Conservation (phyloP, 768 basidiomycete genomes). For the Leccinum ochraceum region DNA sequence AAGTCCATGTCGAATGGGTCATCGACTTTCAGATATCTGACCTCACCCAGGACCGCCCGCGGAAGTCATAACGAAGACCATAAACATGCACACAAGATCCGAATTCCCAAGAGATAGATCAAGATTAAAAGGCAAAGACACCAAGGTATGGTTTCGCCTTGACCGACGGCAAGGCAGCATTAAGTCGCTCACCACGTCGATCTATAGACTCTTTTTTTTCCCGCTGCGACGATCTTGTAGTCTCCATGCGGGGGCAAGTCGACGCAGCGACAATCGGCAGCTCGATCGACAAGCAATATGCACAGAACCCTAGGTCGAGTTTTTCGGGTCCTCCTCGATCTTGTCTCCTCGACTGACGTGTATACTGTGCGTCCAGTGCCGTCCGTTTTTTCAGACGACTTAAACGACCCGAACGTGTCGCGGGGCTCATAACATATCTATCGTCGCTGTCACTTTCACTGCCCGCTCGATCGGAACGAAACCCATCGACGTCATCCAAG, state of each 20-base stretch:
- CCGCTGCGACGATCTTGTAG: neutral
- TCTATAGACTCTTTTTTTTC: neutral
- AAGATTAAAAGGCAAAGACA: neutral
- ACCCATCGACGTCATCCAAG: constrained; percentile 19
- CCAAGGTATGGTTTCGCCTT: constrained; percentile 5
- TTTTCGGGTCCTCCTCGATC: neutral
- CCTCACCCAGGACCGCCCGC: neutral
- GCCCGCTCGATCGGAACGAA: constrained; percentile 14
- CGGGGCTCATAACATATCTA: neutral
- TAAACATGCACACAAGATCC: neutral
- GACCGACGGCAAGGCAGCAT: neutral
- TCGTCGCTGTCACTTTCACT: constrained; percentile 3
- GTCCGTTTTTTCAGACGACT: neutral
- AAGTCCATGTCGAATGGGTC: neutral
- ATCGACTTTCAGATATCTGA: neutral
- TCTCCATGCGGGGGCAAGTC: constrained; percentile 20
- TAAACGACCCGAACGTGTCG: neutral
- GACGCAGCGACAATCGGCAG: neutral
- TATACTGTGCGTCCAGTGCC: neutral
- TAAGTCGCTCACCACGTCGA: neutral
- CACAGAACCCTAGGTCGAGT: neutral
- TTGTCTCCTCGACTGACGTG: neutral
- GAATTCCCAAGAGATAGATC: neutral
- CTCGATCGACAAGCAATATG: neutral
- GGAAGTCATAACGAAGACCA: neutral